These are phyloP conservation scores for Magnusiomyces suaveolens DNA, from an alignment of 1,139 yeast genomes.

Conservation along the genomic window DNA sequence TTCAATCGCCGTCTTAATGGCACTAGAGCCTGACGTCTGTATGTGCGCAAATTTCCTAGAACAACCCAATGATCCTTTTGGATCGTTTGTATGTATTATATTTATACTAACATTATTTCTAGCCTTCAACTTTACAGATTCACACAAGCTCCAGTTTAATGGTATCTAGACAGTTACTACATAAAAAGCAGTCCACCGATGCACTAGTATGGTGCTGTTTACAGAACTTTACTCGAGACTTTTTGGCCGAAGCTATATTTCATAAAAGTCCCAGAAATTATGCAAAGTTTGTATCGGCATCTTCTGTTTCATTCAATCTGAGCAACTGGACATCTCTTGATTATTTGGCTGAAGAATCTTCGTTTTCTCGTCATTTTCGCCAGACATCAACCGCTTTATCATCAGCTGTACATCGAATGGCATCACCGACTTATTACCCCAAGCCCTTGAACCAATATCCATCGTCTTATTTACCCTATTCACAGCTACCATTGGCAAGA, in stretches of 20 bases:
- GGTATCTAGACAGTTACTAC: not conserved
- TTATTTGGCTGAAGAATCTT: not conserved
- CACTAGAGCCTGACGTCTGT: no score
- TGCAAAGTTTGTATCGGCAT: slow-evolving; percentile 7
- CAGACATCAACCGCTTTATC: not conserved
- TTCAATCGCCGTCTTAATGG: no score
- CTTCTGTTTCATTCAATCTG: slow-evolving; percentile 8
- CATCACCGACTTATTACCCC: no score
- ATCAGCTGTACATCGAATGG: no score
- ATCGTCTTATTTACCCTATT: not conserved
- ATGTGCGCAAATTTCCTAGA: no score
- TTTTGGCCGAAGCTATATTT: slow-evolving; percentile 12
- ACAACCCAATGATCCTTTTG: no score
- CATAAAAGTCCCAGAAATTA: slow-evolving; percentile 7
- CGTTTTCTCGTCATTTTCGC: not conserved
- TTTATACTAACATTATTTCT: not conserved
- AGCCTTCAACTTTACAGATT: not conserved
- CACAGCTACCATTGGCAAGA: not conserved
- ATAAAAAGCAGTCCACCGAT: slow-evolving; percentile 3
- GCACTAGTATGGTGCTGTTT: slow-evolving; percentile 11
- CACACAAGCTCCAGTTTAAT: not conserved
- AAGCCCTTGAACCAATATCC: no score
- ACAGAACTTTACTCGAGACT: slow-evolving; percentile 14
- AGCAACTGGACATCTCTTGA: slow-evolving; percentile 7
- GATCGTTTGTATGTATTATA: no score